Evolutionary conservation across 805 yeast species (phyloP).

Genomic region (Candida incommunis): DNA sequence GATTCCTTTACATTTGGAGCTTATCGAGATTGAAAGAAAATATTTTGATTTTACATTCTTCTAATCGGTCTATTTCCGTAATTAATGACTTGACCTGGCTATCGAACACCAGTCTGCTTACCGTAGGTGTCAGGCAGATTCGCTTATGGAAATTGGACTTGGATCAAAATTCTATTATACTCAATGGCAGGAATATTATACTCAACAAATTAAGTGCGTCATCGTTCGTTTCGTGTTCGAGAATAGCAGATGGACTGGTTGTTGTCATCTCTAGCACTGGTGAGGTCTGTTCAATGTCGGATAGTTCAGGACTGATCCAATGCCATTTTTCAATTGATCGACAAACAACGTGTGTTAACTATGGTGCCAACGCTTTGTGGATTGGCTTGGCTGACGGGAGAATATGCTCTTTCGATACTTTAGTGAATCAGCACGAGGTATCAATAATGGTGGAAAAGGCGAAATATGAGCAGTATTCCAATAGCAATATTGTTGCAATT

Average conservation of each 20-base stretch:
- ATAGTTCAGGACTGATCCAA: neutral
- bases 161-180: constrained; percentile 15
- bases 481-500: neutral
- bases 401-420: too few relatives aligned
- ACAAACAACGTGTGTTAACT: neutral
- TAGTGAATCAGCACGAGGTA: too few relatives aligned
- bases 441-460: too few relatives aligned
- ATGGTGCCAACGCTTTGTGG: neutral
- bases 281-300: constrained; percentile 6
- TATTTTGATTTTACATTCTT: constrained; percentile 27
- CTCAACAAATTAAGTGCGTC: constrained; percentile 35
- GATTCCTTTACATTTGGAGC: constrained; percentile 51
- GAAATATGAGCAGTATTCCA: too few relatives aligned
- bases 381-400: too few relatives aligned
- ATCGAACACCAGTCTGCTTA: constrained; percentile 31
- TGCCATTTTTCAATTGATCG: neutral
- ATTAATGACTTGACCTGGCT: constrained; percentile 46
- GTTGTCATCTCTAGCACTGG: constrained; percentile 17
- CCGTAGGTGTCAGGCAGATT: constrained; percentile 47
- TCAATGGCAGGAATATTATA: constrained; percentile 47
- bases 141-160: constrained; percentile 43
- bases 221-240: constrained; percentile 32
- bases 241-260: constrained; percentile 19
- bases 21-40: constrained; percentile 17
- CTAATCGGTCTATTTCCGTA: constrained; percentile 49